Percentiles rank a stretch among this genome's conserved stretches.
Evolutionary conservation across 2,329 filamentous ascomycete species (phyloP).

Genomic region (Raffaelea albimanens): DNA sequence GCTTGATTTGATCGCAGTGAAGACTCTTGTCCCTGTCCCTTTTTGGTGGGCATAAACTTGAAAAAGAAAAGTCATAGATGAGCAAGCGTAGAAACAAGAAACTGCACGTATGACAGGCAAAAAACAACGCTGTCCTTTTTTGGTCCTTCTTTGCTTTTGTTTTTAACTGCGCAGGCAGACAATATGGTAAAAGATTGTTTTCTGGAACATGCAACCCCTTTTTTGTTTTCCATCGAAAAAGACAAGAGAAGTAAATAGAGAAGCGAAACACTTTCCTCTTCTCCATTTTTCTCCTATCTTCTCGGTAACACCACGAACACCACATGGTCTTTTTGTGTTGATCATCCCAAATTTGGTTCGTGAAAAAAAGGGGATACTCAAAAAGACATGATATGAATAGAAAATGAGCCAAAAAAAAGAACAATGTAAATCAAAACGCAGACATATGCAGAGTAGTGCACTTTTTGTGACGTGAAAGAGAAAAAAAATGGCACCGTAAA

Average conservation of each 20-base stretch:
- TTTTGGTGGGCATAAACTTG: too few species aligned
- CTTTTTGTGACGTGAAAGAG: neutral
- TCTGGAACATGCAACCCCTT: too few species aligned
- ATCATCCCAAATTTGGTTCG: neutral
- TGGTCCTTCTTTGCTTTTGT: too few species aligned
- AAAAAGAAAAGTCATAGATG: too few species aligned
- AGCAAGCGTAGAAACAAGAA: neutral
- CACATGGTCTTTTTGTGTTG: neutral
- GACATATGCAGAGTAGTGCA: too few species aligned
- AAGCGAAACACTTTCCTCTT: neutral
- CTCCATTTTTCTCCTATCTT: neutral
- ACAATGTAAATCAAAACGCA: neutral
- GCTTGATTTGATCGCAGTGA: neutral
- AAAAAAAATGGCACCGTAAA: too few species aligned
- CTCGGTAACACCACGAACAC: neutral
- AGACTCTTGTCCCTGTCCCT: neutral
- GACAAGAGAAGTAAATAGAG: neutral
- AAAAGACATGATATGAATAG: neutral
- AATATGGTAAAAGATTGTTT: too few species aligned
- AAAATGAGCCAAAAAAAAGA: neutral
- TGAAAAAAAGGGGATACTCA: neutral
- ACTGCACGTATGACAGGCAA: neutral
- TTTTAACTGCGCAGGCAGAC: too few species aligned
- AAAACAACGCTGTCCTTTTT: too few species aligned
- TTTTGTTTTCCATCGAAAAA: neutral